A percentile compares a stretch with the other conserved stretches of the same genome.
Conservation (phyloP, 805 yeast species). For the Zygosaccharomyces bisporus region DNA sequence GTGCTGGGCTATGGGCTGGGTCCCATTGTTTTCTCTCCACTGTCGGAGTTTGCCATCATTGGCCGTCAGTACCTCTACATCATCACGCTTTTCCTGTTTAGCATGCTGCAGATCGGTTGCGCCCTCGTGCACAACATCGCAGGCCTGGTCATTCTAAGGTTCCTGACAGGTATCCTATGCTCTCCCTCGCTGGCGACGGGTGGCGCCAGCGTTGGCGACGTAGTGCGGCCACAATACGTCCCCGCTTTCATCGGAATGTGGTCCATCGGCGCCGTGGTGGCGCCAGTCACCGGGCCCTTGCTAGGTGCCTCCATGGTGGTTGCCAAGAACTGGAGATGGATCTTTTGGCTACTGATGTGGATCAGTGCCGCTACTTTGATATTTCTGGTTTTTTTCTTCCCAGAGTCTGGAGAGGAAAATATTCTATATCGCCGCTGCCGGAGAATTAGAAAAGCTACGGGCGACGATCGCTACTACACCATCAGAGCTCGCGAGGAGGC, state of each 20-base stretch:
- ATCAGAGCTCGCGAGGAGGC: conserved; percentile 34
- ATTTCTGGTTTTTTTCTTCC: conserved; percentile 40
- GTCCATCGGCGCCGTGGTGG: conserved; percentile 52
- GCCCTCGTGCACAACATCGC: conserved; percentile 51
- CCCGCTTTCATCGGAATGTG: conserved; percentile 50
- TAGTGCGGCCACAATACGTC: conserved; percentile 40
- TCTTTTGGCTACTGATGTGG: conserved; percentile 49
- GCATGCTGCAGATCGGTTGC: conserved; percentile 52
- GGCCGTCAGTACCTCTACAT: conserved; percentile 54
- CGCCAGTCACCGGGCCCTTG: conserved; percentile 55
- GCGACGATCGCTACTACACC: conserved; percentile 43
- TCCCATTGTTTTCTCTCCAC: conserved; percentile 55
- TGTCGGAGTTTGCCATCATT: conserved; percentile 50
- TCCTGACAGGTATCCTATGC: conserved; percentile 52
- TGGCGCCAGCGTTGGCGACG: conserved; percentile 54
- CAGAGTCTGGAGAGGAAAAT: conserved; percentile 48
- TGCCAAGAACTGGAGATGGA: conserved; percentile 51
- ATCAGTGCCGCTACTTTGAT: conserved; percentile 39
- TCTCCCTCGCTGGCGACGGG: conserved; percentile 57
- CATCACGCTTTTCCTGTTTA: conserved; percentile 44
- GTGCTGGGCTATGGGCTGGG: conserved; percentile 62
- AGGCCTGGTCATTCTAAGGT: conserved; percentile 47
- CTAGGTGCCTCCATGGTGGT: conserved; percentile 50
- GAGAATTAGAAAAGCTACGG: conserved; percentile 48
- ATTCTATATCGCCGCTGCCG: conserved; percentile 46